Evolutionary conservation across 805 yeast species (phyloP).

Genomic region (Candida peoriensis): DNA sequence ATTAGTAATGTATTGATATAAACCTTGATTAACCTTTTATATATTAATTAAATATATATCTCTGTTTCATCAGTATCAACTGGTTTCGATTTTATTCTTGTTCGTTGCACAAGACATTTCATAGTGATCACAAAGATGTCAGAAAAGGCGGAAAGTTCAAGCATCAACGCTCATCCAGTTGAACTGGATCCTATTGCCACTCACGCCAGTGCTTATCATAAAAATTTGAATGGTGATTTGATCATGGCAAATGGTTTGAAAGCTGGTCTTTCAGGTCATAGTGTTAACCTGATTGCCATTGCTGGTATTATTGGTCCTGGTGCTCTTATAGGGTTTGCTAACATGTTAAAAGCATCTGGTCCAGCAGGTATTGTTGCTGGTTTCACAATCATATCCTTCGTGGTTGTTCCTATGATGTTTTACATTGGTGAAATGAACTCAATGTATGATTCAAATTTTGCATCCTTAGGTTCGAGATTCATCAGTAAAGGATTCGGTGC

Average conservation of each 20-base stretch:
- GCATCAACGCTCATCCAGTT: too few relatives aligned
- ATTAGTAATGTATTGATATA: too few relatives aligned
- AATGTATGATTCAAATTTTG: conserved; percentile 47
- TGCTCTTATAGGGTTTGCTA: conserved; percentile 46
- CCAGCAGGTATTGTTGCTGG: conserved; percentile 50
- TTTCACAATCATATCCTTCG: conserved; percentile 45
- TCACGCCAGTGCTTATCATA: conserved; percentile 17
- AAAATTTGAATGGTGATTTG: conserved; percentile 20
- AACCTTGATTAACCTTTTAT: too few relatives aligned
- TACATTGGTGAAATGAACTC: conserved; percentile 53
- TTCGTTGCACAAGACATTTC: too few relatives aligned
- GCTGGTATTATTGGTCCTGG: conserved; percentile 64
- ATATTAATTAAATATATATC: too few relatives aligned
- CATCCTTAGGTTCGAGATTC: conserved; percentile 45
- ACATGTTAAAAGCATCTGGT: conserved; percentile 44
- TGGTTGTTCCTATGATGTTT: conserved; percentile 51
- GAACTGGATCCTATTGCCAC: too few relatives aligned
- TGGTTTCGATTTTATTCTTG: too few relatives aligned
- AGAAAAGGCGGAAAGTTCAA: too few relatives aligned
- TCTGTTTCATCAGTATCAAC: too few relatives aligned
- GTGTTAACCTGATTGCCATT: conserved; percentile 44
- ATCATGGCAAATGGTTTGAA: conserved; percentile 33
- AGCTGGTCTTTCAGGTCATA: conserved; percentile 45
- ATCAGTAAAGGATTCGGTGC: conserved; percentile 55
- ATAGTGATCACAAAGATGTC: too few relatives aligned